Evolutionary conservation across 768 basidiomycete genomes (phyloP), one percentile per base, ranked within the genome.

Genomic region (Mycena alexandri): DNA sequence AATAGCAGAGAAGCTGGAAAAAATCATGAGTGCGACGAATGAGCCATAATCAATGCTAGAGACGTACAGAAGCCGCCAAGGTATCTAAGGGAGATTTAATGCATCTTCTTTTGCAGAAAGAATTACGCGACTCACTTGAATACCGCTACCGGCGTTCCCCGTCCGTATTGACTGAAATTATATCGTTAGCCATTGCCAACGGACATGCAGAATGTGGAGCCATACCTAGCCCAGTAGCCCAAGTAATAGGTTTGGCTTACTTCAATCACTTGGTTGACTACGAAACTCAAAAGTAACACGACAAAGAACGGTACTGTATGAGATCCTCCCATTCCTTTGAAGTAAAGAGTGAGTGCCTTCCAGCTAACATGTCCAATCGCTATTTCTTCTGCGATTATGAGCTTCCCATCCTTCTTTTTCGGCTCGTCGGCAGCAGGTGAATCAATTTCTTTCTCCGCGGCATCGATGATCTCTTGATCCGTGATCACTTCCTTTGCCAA

Each of bases 361-460:
- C 85, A 87, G 44, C 85, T 84, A 24, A 91, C 84, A 63, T 85
- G 86, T 0, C 90, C 90, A 47, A 83, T 79, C 3, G 79, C 83
- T 38, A 90, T 82, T 71, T 92, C 91, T 73, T 92, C 91, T 0
- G 83, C 84, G 7, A 89, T 75, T 46, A 90, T 84, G 11, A 92
- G 80, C 71, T 90, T 89, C 3, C 89, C 88, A 47, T 82, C 81
- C 36, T 70, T 72, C 54, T 77, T 75, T 12, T 72, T 63, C 33
- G 34, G n/a, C 46, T 48, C 80, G 74, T 65, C 72, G n/a, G 63
- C 69, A 7, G 54, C 63, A 19, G 72, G 60, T 5, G 58, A 11
- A 47, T 64, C 25, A 74, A 65, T 61, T 25, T 80, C 48, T 3
- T 44, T 25, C 24, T 63, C 61, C 8, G 63, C 82, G 83, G 61